Base-by-base conservation (phyloP, 345 rosid species). In the Boechera retrofracta region DNA sequence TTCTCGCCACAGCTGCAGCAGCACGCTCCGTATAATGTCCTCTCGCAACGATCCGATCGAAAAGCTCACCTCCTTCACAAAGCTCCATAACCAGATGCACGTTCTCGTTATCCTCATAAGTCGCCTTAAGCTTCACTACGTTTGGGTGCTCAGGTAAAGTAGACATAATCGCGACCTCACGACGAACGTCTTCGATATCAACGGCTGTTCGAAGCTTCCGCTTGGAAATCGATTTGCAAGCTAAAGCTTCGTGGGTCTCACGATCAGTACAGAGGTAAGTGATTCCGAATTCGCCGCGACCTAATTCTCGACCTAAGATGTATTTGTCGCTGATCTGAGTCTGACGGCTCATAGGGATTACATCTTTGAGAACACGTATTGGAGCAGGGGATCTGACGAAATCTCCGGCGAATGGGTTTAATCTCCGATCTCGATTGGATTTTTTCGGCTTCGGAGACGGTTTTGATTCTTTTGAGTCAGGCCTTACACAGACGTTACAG, bases 11-110 rank as follows among this genome's bases (percentile, higher is more conserved):
- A 39, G 78, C 81, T 1, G 98, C 97, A 28, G 98, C 97, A 0
- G 98, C 98, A 33, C 97, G 85, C 80, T 94, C 98, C 36, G 91
- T 88, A 67, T 92, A 94, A 80, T 92, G 98, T 10, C 98, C 97
- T 65, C 97, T 88, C 1, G 98, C 98, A 4, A 94, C 97, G 15
- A 94, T 94, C 86, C 98, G 77, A 64, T 94, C 98, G 10, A 94
- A 94, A 38, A 94, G 86, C 84, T 94, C 98, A 0, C 98, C 98
- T 41, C 98, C 98, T 69, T 92, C 97, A 29, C 98, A 94, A 32
- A 94, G 84, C 85, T 94, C 98, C 98, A 92, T 92, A 42, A 92
- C 98, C 75, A 94, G 77, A 73, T 92, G 95, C 32, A 94, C 98
- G 61, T 94, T 92, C 79, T 94, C 97, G 38, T 64, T 52, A 33